These are phyloP conservation scores for Cyberlindnera xylosilytica DNA, from an alignment of 805 yeast species.

Conservation along the genomic window DNA sequence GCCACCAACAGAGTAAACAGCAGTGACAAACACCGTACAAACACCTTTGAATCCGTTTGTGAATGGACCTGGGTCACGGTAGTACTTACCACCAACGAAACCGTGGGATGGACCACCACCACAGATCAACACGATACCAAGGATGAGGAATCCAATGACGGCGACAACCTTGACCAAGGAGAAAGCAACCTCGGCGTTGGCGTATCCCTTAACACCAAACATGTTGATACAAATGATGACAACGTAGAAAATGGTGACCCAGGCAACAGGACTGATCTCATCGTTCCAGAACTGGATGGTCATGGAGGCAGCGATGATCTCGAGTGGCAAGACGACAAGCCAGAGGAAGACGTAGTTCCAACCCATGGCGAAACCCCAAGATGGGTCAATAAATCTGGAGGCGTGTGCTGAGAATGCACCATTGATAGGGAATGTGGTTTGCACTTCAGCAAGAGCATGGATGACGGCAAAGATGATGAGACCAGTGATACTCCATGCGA, in stretches of 20 bases:
- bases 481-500: conserved; percentile 53
- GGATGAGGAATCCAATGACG: conserved; percentile 50
- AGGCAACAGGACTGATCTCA: conserved; percentile 43
- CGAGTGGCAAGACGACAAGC: conserved; percentile 49
- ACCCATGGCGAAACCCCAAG: conserved; percentile 62
- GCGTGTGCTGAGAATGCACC: conserved; percentile 66
- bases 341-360: conserved; percentile 55
- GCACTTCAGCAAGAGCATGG: conserved; percentile 60
- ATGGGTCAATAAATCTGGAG: conserved; percentile 54
- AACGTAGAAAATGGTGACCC: conserved; percentile 49
- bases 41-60: conserved; percentile 54
- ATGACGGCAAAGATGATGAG: conserved; percentile 55
- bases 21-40: conserved; percentile 51
- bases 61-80: conserved; percentile 62
- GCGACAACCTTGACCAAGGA: conserved; percentile 48
- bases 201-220: conserved; percentile 54
- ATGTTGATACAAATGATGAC: conserved; percentile 46
- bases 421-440: conserved; percentile 58
- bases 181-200: conserved; percentile 50
- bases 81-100: conserved; percentile 43
- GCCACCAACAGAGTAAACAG: conserved; percentile 54
- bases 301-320: conserved; percentile 51
- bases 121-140: conserved; percentile 46
- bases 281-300: conserved; percentile 51
- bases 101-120: conserved; percentile 48